These are phyloP conservation scores for Mycena leptocephala DNA, from an alignment of 768 basidiomycete genomes.

Conservation along the genomic window DNA sequence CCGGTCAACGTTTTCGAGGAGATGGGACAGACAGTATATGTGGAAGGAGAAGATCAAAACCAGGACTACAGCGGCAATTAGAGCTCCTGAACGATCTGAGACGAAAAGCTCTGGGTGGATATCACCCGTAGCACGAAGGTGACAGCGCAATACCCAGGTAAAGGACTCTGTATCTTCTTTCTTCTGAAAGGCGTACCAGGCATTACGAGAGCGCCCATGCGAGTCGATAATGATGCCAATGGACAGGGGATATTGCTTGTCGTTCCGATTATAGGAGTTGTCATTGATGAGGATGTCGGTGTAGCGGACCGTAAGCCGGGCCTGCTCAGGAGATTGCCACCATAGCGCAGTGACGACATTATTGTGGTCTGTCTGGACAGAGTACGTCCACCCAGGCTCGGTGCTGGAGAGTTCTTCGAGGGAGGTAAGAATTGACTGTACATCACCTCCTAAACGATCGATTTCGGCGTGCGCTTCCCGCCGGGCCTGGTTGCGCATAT, in stretches of 20 bases:
- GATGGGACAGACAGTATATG: slow-evolving; percentile 50
- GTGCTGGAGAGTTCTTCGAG: slow-evolving; percentile 31
- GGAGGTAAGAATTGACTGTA: slow-evolving; percentile 41
- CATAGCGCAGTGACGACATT: slow-evolving; percentile 40
- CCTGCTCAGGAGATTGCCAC: slow-evolving; percentile 54
- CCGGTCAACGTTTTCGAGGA: slow-evolving; percentile 45
- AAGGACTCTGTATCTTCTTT: slow-evolving; percentile 40
- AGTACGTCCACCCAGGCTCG: slow-evolving; percentile 44
- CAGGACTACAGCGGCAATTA: slow-evolving; percentile 37
- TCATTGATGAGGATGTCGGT: slow-evolving; percentile 52
- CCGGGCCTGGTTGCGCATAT: slow-evolving; percentile 43
- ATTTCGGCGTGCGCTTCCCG: slow-evolving; percentile 37
- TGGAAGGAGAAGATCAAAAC: slow-evolving; percentile 42
- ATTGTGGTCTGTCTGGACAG: slow-evolving; percentile 37
- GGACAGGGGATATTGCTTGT: slow-evolving; percentile 46
- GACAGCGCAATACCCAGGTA: slow-evolving; percentile 43
- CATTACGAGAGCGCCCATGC: no score
- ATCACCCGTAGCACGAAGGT: slow-evolving; percentile 37
- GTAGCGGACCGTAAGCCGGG: slow-evolving; percentile 37
- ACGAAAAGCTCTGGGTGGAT: slow-evolving; percentile 42
- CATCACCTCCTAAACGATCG: slow-evolving; percentile 45
- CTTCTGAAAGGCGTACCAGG: slow-evolving; percentile 47
- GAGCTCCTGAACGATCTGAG: slow-evolving; percentile 40
- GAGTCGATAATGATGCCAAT: slow-evolving; percentile 51
- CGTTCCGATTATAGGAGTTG: slow-evolving; percentile 46